Evolutionary conservation across 2,329 filamentous ascomycete species (phyloP), one percentile per base, ranked within the genome.

Genomic region (Sordariomycetes sp.): DNA sequence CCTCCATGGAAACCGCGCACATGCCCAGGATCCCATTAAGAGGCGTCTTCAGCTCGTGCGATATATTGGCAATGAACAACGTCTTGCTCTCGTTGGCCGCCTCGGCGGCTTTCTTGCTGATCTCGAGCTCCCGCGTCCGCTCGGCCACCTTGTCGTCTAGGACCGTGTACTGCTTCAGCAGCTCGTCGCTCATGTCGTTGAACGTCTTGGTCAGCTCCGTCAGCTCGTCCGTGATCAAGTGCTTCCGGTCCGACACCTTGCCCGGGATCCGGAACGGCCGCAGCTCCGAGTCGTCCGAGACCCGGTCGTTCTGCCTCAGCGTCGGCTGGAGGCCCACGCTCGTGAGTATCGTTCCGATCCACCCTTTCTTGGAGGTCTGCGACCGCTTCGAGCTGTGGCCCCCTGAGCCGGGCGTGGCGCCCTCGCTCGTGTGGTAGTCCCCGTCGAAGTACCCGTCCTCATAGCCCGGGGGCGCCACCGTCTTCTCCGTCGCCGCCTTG

Each of bases 51-150:
- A 99, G 77, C 69, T 97, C 82, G 63, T 85, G 82, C 1, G 83
- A 86, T 55, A 97, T 96, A 64, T 97, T 97, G 20, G 94, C 94
- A 61, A 99, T 95, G 72, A 97, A 97, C 10, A 97, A 76, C 0
- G 94, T 97, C 73, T 99, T 99, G 76, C 89, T 95, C 71, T 96
- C 89, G 64, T 96, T 96, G 3, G 91, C 91, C n/a, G 89, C 87
- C 69, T 96, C 91, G 1, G 91, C 91, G 1, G 90, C 89, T 71
- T 90, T 89, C 68, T 96, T 96, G 73, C 87, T 95, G 60, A 89
- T 82, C 65, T 95, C 90, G 0, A 96, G 76, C 69, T 96, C 88
- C 39, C 81, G 81, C 0, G 91, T 96, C 57, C 91, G 79, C 67
- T 91, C 84, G 7, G 82, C 82, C 1, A 96, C 91, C 63, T 92